These are phyloP conservation scores for Apocynum venetum DNA, from an alignment of 257 asterid species.

Conservation along the genomic window DNA sequence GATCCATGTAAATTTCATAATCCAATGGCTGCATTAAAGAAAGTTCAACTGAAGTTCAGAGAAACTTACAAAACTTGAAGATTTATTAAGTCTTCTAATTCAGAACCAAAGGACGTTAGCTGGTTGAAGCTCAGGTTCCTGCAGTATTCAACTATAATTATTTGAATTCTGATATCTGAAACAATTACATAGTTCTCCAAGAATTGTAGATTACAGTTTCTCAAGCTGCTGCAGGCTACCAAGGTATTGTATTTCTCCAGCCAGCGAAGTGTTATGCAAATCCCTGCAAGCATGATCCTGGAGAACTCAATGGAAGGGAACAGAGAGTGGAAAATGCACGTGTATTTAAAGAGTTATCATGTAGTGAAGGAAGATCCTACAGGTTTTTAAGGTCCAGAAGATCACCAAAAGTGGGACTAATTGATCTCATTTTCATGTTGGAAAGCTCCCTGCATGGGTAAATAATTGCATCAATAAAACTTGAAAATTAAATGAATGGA, in stretches of 20 bases:
- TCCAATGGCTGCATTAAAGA: too few species aligned
- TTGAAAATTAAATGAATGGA: not conserved
- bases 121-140: constrained; percentile 92
- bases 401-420: constrained; percentile 80
- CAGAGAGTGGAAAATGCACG: not conserved
- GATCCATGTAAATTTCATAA: not conserved
- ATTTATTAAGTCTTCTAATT: constrained; percentile 75
- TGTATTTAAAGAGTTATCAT: not conserved
- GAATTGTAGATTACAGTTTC: constrained; percentile 45
- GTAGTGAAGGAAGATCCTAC: constrained; percentile 36
- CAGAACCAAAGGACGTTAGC: constrained; percentile 79
- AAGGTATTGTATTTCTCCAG: constrained; percentile 82
- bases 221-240: constrained; percentile 87
- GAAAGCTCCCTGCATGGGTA: constrained; percentile 54
- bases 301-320: not conserved
- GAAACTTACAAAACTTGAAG: constrained; percentile 80
- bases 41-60: not conserved
- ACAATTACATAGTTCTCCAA: not conserved
- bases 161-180: constrained; percentile 7
- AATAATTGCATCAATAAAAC: constrained; percentile 3
- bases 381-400: constrained; percentile 71
- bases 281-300: constrained; percentile 45
- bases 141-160: constrained; percentile 22
- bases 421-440: constrained; percentile 69
- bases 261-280: constrained; percentile 77